These are phyloP conservation scores for Teunomyces tritomae DNA, from an alignment of 805 yeast genomes.

Conservation along the genomic window DNA sequence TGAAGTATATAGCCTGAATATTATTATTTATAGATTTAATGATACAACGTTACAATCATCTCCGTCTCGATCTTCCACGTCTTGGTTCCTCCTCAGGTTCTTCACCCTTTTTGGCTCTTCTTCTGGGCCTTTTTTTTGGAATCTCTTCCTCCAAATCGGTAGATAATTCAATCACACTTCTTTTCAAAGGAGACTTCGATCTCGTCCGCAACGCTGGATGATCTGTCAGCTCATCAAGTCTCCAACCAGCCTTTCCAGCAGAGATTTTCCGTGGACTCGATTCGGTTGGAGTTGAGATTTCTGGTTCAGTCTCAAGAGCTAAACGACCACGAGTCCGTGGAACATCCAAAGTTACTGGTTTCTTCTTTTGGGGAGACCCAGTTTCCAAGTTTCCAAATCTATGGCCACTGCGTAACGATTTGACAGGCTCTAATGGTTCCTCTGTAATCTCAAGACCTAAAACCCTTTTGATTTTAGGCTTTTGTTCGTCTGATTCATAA, in stretches of 20 bases:
- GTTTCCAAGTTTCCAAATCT: constrained; percentile 11
- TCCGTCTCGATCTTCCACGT: neutral
- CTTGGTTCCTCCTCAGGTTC: neutral
- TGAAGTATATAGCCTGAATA: constrained; percentile 45
- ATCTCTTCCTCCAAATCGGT: constrained; percentile 10
- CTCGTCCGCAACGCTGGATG: constrained; percentile 32
- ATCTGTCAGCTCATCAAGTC: constrained; percentile 11
- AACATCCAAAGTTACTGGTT: neutral
- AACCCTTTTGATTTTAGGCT: constrained; percentile 9
- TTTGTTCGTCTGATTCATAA: neutral
- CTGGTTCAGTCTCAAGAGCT: neutral
- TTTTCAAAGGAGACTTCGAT: constrained; percentile 35
- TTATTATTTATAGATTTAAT: neutral
- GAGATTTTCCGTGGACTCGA: constrained; percentile 6
- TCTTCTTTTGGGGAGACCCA: constrained; percentile 3
- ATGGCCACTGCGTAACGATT: constrained; percentile 26
- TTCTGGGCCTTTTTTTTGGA: constrained; percentile 6
- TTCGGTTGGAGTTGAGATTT: neutral
- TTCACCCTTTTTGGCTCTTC: constrained; percentile 4
- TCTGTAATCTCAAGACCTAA: constrained; percentile 23
- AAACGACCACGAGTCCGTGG: constrained; percentile 2
- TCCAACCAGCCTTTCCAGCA: constrained; percentile 6
- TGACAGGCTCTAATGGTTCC: constrained; percentile 19
- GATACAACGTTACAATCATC: neutral
- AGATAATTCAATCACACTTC: constrained; percentile 17